phyloP scores from a whole-genome alignment of 78 protist species.

The Monosiga brevicollis region DNA sequence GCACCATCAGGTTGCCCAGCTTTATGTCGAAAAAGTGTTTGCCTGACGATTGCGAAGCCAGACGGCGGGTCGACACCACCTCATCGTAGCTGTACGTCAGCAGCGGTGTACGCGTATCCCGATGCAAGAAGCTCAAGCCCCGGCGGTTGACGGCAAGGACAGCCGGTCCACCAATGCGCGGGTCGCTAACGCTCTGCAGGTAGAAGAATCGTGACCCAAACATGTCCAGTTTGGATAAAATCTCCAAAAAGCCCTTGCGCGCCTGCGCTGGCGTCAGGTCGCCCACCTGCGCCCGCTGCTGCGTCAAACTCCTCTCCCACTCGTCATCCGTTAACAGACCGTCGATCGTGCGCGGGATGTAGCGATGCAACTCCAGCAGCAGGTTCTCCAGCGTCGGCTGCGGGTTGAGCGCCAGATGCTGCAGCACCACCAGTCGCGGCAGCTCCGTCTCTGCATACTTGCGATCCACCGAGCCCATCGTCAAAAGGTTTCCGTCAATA shows the following conservation, averaged over 20 bases:
- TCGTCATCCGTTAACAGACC: background rate
- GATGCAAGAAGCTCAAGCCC: background rate
- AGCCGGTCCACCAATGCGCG: background rate
- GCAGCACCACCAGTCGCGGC: background rate
- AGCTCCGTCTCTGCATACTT: too few relatives aligned
- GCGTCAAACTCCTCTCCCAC: background rate
- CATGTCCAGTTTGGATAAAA: background rate
- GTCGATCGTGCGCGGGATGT: background rate
- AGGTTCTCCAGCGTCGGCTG: background rate
- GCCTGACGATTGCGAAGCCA: background rate
- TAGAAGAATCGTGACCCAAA: conserved; percentile 3
- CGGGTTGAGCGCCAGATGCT: background rate
- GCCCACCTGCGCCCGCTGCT: background rate
- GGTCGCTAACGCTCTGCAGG: background rate
- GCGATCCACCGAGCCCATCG: background rate
- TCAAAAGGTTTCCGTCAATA: background rate
- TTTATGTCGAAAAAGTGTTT: conserved; percentile 3
- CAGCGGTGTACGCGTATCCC: background rate
- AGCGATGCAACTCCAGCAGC: background rate
- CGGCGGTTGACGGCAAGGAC: background rate
- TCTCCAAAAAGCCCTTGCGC: background rate
- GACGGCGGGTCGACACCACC: conserved; percentile 3
- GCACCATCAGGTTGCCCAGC: conserved; percentile 8
- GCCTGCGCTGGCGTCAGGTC: background rate
- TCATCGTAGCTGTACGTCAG: conserved; percentile 3